phyloP scores from a whole-genome alignment of 345 rosid genomes.

The Atalantia buxifolia region DNA sequence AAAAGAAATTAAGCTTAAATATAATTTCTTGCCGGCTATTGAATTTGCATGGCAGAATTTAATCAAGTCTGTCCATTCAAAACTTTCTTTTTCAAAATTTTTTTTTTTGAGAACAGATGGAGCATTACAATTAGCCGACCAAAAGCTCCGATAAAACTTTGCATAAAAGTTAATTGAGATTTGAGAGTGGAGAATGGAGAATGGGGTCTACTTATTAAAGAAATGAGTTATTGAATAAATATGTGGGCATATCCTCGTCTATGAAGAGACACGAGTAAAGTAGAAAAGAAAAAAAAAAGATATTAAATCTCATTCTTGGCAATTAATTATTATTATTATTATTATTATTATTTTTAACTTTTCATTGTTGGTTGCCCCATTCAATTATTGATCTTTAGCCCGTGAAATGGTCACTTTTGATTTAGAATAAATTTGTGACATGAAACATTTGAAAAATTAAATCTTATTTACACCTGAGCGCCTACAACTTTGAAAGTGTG shows the following conservation, averaged over 20 bases:
- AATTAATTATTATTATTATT: neutral
- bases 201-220: neutral
- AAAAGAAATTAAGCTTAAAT: neutral
- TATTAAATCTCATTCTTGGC: neutral
- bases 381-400: neutral
- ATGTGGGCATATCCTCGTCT: no score
- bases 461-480: no score
- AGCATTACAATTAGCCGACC: neutral
- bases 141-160: neutral
- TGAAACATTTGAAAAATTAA: no score
- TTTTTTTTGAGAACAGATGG: neutral
- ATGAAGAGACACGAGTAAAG: neutral
- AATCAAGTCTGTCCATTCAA: no score
- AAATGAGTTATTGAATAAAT: neutral
- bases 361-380: neutral
- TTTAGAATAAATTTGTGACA: neutral
- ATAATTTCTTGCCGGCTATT: neutral
- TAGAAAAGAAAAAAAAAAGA: neutral
- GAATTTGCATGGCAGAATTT: no score
- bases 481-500: no score
- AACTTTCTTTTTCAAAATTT: no score
- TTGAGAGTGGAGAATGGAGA: neutral
- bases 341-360: neutral
- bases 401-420: constrained; percentile 2
- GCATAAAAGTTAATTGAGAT: neutral